A percentile compares a stretch with the other conserved stretches of the same genome.
Conservation (phyloP, 257 asterid species). For the Datura wrightii region DNA sequence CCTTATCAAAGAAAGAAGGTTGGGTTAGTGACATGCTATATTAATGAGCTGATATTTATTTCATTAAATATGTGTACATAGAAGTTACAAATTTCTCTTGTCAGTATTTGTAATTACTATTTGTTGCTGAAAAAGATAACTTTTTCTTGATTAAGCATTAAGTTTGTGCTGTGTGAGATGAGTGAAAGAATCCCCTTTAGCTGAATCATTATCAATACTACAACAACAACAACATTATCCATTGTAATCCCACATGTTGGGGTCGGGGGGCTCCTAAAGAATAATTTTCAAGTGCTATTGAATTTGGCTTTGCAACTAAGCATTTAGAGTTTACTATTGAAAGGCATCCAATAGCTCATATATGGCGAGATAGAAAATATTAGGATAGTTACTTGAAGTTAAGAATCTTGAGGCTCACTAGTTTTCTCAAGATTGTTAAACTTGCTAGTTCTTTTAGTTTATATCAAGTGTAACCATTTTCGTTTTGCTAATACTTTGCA, state of each 20-base stretch:
- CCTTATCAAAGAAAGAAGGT: not conserved
- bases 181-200: not conserved
- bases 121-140: not conserved
- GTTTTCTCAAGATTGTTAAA: not conserved
- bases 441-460: not conserved
- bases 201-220: conserved; percentile 1
- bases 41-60: conserved; percentile 6
- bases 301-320: not conserved
- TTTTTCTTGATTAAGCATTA: conserved; percentile 14
- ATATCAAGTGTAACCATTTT: not conserved
- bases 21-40: not conserved
- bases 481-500: not conserved
- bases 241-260: too few species aligned
- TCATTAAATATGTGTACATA: not conserved
- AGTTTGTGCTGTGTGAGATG: not conserved
- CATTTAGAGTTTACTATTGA: not conserved
- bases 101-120: not conserved
- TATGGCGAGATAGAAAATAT: not conserved
- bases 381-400: not conserved
- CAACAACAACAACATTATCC: too few species aligned
- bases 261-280: not conserved
- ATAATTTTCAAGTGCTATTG: not conserved
- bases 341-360: not conserved
- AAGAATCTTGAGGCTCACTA: not conserved
- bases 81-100: not conserved